These are phyloP conservation scores for Coemansia sp. DNA, from an alignment of 192 early-diverging fungal species.

Conservation along the genomic window DNA sequence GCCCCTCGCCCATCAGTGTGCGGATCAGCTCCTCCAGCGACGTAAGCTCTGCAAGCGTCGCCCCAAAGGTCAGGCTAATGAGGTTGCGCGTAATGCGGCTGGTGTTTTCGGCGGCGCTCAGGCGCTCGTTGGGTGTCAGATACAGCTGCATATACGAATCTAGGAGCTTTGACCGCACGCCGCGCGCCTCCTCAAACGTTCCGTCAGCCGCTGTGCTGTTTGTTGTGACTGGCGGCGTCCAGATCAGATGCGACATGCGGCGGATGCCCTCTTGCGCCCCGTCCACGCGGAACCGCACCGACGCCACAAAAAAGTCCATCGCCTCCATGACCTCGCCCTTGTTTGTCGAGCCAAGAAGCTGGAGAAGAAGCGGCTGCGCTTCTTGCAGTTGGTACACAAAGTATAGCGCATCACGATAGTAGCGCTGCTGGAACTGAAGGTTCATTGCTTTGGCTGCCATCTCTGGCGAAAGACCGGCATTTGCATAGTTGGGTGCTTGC, in stretches of 20 bases:
- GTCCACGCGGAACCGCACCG: conserved; percentile 85
- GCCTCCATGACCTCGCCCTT: conserved; percentile 95
- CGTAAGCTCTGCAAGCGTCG: conserved; percentile 90
- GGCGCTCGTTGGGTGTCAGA: conserved; percentile 60
- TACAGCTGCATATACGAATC: conserved; percentile 81
- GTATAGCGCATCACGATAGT: conserved; percentile 85
- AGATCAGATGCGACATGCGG: conserved; percentile 96
- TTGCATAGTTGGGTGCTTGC: conserved; percentile 30
- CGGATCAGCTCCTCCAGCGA: conserved; percentile 92
- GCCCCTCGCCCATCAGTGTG: conserved; percentile 67
- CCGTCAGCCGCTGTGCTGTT: conserved; percentile 22
- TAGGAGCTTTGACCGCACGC: conserved; percentile 73
- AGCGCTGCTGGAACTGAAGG: conserved; percentile 66
- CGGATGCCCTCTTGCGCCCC: conserved; percentile 81
- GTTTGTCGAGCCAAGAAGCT: conserved; percentile 84
- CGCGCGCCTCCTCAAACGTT: conserved; percentile 67
- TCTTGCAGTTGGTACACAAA: conserved; percentile 84
- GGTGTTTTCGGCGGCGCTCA: conserved; percentile 47
- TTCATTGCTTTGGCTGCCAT: conserved; percentile 58
- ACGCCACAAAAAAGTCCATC: conserved; percentile 92
- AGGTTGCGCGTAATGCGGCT: conserved; percentile 61
- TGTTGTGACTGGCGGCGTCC: conserved; percentile 66
- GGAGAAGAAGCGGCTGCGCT: conserved; percentile 73
- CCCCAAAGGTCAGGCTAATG: conserved; percentile 76
- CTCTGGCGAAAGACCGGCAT: conserved; percentile 51